Percentiles rank a stretch among this genome's conserved stretches.
Evolutionary conservation across 2,329 filamentous ascomycete species (phyloP).

Genomic region (Aureobasidium uvarum): DNA sequence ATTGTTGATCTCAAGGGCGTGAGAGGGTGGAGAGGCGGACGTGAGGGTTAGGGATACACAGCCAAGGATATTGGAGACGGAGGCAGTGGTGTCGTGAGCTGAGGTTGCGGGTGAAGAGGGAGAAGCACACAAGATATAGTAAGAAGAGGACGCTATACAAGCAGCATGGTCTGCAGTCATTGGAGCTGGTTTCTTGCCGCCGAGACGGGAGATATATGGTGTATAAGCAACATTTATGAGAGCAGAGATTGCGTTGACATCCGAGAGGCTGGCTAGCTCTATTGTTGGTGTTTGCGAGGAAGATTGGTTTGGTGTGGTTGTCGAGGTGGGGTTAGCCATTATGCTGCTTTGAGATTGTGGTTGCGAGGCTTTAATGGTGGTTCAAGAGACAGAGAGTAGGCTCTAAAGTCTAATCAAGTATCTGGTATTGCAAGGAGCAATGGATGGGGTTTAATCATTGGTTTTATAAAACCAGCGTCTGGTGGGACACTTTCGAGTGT

Average conservation of each 20-base stretch:
- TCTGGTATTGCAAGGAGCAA: too few relatives aligned
- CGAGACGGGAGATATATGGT: neutral
- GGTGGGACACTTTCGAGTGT: neutral
- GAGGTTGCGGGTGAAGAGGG: neutral
- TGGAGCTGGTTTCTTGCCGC: slow-evolving; percentile 3
- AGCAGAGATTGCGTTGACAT: neutral
- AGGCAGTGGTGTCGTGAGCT: neutral
- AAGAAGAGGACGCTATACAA: neutral
- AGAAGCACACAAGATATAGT: neutral
- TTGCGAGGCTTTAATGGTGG: too few relatives aligned
- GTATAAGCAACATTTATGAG: neutral
- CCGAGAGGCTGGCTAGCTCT: neutral
- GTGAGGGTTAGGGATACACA: neutral
- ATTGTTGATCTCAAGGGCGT: slow-evolving; percentile 2
- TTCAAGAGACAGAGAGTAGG: too few relatives aligned
- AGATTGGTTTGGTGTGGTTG: neutral
- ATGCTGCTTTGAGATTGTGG: too few relatives aligned
- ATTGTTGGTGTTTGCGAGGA: neutral
- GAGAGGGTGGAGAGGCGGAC: rapidly evolving
- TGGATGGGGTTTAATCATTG: neutral
- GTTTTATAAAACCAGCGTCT: neutral
- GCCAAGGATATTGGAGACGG: neutral
- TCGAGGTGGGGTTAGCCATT: too few relatives aligned
- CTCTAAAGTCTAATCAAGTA: too few relatives aligned
- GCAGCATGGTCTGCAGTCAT: neutral